Base-by-base conservation (phyloP, 176 grass and related monocot genomes). In the Thinopyrum elongatum region DNA sequence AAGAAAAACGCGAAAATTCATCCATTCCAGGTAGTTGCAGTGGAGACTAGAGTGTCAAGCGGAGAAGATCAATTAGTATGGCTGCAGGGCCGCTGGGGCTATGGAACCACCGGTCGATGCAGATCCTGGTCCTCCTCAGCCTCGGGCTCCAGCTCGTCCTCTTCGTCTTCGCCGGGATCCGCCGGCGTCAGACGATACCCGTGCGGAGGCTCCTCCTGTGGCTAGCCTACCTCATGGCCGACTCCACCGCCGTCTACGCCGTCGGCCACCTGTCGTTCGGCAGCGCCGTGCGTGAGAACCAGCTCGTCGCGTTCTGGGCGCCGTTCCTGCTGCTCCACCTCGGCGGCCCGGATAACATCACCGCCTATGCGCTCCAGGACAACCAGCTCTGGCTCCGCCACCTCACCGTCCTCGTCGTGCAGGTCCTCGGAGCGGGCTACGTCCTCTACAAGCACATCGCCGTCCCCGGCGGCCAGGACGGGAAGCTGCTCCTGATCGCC, bases 381-480 rank as follows among this genome's bases (percentile, higher is more conserved):
- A 75, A 49, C 26, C 41, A 49, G 72, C 72, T 75, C 72, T 75
- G 72, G 72, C 72, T 75, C 9, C 72, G 72, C 25, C 72, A 75
- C 41, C 72, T 75, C 15, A 42, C 44, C 3, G 46, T 49, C 41
- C 25, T 75, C 7, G 4, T 75, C 3, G 72, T 75, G 23, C 72
- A 75, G 25, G 72, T 75, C 1, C 72, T 75, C 8, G 72, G 72
- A 0, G 42, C 72, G 9, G 72, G 41, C 41, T 75, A 75, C 7
- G 72, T 75, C 42, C 7, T 75, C 15, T 0, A 74, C 0, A 74
- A 74, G 23, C 42, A 74, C 70, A 42, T 26, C n/a, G 22, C 6
- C 0, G 0, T 26, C 0, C 0, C 38, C 0, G 7, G 6, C 39
- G 33, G 22, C 0, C 0, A 38, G 0, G 10, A 38, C 5, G 0